Conservation (phyloP, 73 alveolate species). For the Tetrahymena malaccensis region DNA sequence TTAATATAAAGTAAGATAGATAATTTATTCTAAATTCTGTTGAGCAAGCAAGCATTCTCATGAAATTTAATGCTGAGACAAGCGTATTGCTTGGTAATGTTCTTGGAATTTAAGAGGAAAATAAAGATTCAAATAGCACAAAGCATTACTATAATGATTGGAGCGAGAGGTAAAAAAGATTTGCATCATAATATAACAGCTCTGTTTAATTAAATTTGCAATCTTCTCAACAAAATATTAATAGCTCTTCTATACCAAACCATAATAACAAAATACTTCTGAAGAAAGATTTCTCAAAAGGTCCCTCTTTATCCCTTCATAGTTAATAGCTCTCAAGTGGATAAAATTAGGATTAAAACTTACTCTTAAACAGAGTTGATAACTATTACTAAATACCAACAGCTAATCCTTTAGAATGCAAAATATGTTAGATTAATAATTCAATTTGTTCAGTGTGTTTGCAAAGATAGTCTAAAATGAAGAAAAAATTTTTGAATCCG, state of each 20-base stretch:
- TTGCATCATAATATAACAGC: neutral
- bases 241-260: neutral
- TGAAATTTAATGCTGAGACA: neutral
- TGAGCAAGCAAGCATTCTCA: neutral
- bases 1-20: too few species aligned
- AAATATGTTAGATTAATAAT: neutral
- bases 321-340: neutral
- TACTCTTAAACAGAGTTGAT: neutral
- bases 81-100: neutral
- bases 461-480: neutral
- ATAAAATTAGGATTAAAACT: neutral
- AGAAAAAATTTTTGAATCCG: neutral
- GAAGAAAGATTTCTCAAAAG: neutral
- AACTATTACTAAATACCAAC: neutral
- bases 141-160: neutral
- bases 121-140: neutral
- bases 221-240: neutral
- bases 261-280: neutral
- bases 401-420: neutral
- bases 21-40: too few species aligned
- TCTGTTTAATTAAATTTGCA: neutral
- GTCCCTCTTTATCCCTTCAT: neutral
- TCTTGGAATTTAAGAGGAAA: neutral
- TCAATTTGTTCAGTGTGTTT: neutral
- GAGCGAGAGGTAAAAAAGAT: neutral